Base-by-base conservation (phyloP, 805 yeast species). In the Debaryomyces prosopidis region DNA sequence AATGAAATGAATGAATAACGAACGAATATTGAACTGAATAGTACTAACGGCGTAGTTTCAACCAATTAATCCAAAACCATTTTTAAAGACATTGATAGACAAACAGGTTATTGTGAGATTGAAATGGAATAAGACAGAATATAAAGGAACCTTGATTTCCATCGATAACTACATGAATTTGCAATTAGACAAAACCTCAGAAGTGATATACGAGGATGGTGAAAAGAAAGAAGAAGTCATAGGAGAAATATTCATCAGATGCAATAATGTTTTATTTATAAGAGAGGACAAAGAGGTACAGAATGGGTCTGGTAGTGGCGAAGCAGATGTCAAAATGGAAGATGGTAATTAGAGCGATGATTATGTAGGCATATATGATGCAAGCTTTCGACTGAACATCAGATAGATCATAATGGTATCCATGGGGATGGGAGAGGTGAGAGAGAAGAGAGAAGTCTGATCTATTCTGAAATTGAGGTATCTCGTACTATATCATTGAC, bases 91-190 rank as follows among this genome's bases (percentile, higher is more conserved):
- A 18, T 78, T 94, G 36, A 75, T 86, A n/a, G 83, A 85, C 45
- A 76, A 84, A 47, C 74, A 69, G 28, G 90, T 92, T 10, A 69
- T 83, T 10, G 92, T 94, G 16, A 80, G 90, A 46, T 76, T 94
- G 50, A 94, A 94, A 62, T 94, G 96, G 85, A 92, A 90, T 59
- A 80, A 80, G 52, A 87, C 96, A 9, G 96, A 90, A 63, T 94
- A 94, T 65, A 79, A 72, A 47, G 99, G 99, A 1, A 77, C 65
- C 16, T 75, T 94, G 36, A 66, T 83, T 3, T 82, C 96, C 1
- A 85, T 88, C 18, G 99, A 94, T 62, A 87, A 88, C 56, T 94
- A 94, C 68, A 92, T 94, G 92, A 94, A 94, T 57, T 52, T 94
- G 28, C 90, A 87, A 59, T 66, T 91, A 34, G 84, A 79, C 30